Evolutionary conservation across 495 filamentous ascomycete genomes (phyloP), one percentile per base, ranked within the genome.

Genomic region (Glonium stellatum): DNA sequence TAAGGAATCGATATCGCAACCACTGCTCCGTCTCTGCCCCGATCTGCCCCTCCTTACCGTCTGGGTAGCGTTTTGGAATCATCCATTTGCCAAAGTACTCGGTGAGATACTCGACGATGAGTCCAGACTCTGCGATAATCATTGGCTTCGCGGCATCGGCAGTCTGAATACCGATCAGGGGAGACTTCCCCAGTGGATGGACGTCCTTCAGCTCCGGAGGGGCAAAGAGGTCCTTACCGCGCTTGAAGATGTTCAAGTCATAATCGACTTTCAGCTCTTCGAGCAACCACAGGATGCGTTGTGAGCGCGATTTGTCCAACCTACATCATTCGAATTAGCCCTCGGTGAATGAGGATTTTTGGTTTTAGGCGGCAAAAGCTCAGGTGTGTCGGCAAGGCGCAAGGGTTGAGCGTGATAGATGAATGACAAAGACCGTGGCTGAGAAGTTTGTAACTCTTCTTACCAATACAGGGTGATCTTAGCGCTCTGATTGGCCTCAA

Each of bases 261-360:
- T 92, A 96, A 50, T 84, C 74, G 27, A 96, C 55, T n/a, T 82
- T 76, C 55, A 93, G 83, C 63, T 93, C 90, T 72, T 93, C 87
- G 53, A 96, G 82, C 42, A 97, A 83, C 90, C 89, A 96, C 46
- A 92, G 77, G 62, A 96, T 87, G 49, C 90, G 85, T 61, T 96
- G 89, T 54, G 88, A 82, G 58, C 92, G 89, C 42, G 88, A 91
- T 58, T 83, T 72, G 55, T 89, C 79, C 54, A 90, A 84, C 88
- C 88, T 89, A 61, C 18, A 44, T 49, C 54, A n/a, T 42, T 12
- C 11, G 19, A 35, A 57, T 51, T 59, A 42, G 50, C 35, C 18
- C 15, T 54, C 36, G 21, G 61, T 41, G 50, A 19, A 1, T 0
- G 25, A 13, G 21, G 55, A 22, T 9, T 46, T 44, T 47, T 47